phyloP scores from a whole-genome alignment of 2,329 filamentous ascomycete genomes.

The Cercospora zeina region DNA sequence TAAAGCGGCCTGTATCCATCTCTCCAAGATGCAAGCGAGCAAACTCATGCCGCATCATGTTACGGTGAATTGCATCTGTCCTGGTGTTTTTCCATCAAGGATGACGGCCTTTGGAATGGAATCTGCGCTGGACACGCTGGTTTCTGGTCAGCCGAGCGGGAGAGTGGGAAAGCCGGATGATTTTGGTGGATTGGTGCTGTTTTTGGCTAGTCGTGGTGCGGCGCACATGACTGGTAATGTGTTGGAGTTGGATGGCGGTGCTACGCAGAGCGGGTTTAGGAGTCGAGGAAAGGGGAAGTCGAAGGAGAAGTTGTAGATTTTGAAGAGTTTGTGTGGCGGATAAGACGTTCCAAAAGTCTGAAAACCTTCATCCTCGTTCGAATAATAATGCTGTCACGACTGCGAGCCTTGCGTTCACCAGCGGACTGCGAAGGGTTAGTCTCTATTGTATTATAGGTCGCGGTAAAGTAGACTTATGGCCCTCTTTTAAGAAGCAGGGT shows the following conservation, averaged over 20 bases:
- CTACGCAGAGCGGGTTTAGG: conserved; percentile 47
- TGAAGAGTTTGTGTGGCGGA: too few species aligned
- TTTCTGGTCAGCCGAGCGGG: conserved; percentile 49
- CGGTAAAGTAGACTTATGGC: too few species aligned
- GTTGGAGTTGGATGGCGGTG: conserved; percentile 52
- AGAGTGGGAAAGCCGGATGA: conserved; percentile 52
- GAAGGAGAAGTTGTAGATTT: conserved; percentile 27
- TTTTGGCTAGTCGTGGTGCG: conserved; percentile 45
- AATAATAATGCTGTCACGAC: too few species aligned
- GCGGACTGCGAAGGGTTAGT: too few species aligned
- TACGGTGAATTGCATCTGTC: conserved; percentile 59
- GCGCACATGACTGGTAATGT: conserved; percentile 53
- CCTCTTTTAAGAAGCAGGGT: too few species aligned
- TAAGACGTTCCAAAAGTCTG: too few species aligned
- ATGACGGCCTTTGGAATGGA: conserved; percentile 55
- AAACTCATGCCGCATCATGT: conserved; percentile 56
- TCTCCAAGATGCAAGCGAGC: conserved; percentile 56
- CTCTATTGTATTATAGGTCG: too few species aligned
- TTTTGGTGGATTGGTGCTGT: conserved; percentile 51
- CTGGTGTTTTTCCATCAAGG: conserved; percentile 55
- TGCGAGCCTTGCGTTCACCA: too few species aligned
- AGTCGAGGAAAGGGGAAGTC: conserved; percentile 35
- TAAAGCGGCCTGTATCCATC: conserved; percentile 56
- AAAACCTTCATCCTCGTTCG: too few species aligned
- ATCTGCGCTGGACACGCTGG: conserved; percentile 52